phyloP scores from a whole-genome alignment of 202 grass and related monocot genomes.

The Setaria viridis region DNA sequence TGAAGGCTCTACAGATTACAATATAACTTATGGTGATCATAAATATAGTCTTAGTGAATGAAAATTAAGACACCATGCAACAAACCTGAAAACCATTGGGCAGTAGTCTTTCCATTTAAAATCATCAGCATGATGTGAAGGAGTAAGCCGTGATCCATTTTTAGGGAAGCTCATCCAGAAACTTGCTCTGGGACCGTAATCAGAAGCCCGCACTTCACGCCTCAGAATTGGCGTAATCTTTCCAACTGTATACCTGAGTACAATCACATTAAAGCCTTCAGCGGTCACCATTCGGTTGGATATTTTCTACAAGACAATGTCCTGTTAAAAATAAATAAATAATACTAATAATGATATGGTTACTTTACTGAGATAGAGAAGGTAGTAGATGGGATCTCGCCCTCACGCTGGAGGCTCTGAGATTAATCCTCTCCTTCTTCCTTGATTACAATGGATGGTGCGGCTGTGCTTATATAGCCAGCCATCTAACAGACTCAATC shows the following conservation, averaged over 20 bases:
- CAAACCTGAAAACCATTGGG: slow-evolving; percentile 94
- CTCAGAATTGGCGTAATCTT: slow-evolving; percentile 97
- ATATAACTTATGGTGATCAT: not conserved
- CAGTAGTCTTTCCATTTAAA: slow-evolving; percentile 99
- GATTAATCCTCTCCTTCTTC: too few species aligned
- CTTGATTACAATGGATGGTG: too few species aligned
- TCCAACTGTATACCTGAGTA: slow-evolving; percentile 90
- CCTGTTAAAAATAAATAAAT: not conserved
- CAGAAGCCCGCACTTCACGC: slow-evolving; percentile 89
- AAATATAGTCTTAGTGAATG: slow-evolving; percentile 1
- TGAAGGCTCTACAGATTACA: not conserved
- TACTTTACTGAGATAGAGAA: too few species aligned
- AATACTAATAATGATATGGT: not conserved
- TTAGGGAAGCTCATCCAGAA: slow-evolving; percentile 99
- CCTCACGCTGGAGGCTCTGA: too few species aligned
- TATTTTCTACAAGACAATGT: slow-evolving; percentile 31
- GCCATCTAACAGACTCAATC: too few species aligned
- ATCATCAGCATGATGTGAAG: slow-evolving; percentile 85
- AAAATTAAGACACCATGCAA: not conserved
- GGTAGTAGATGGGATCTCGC: too few species aligned
- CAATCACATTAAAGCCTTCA: not conserved
- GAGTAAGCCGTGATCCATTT: slow-evolving; percentile 90
- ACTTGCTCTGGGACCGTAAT: slow-evolving; percentile 90
- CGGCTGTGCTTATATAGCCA: too few species aligned
- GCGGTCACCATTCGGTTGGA: not conserved